A percentile compares a stretch with the other conserved stretches of the same genome.
These are phyloP conservation scores for Phaeophleospora eucalypticola DNA, from an alignment of 2,329 filamentous ascomycete species.

Conservation along the genomic window DNA sequence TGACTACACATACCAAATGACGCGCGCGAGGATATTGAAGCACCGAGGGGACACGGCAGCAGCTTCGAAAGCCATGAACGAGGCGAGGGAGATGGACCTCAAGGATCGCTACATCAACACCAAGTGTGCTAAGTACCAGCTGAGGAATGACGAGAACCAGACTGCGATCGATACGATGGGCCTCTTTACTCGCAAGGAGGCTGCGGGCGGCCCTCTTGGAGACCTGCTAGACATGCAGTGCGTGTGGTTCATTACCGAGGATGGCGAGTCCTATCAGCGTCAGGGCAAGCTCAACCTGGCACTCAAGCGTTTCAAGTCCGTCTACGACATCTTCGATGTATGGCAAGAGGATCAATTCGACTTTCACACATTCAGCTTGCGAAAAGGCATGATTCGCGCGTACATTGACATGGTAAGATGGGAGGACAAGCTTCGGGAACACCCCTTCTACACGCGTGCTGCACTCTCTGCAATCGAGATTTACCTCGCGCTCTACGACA, in stretches of 20 bases:
- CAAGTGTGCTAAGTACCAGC: constrained; percentile 93
- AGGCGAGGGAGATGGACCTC: constrained; percentile 77
- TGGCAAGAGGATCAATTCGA: constrained; percentile 99
- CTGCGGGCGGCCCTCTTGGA: constrained; percentile 77
- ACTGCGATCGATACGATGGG: constrained; percentile 83
- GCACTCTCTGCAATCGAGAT: constrained; percentile 76
- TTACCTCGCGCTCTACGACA: constrained; percentile 75
- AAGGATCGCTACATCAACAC: constrained; percentile 98
- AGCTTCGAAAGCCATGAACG: constrained; percentile 83
- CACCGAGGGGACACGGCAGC: constrained; percentile 75
- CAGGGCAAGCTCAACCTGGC: constrained; percentile 79
- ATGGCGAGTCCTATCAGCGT: constrained; percentile 82
- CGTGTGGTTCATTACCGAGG: constrained; percentile 93
- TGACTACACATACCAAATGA: constrained; percentile 90
- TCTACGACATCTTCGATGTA: constrained; percentile 89
- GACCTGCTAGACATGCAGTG: constrained; percentile 98
- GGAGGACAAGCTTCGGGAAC: constrained; percentile 87
- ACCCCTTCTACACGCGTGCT: constrained; percentile 85
- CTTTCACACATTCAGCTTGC: constrained; percentile 95
- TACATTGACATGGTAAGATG: constrained; percentile 96
- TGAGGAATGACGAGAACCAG: constrained; percentile 87
- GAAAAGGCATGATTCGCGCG: constrained; percentile 90
- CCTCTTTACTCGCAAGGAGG: constrained; percentile 89
- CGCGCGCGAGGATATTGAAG: constrained; percentile 91
- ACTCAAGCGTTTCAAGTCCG: constrained; percentile 83